phyloP scores from a whole-genome alignment of 1,284 basidiomycete genomes.

The Ustilago shanxiensis region DNA sequence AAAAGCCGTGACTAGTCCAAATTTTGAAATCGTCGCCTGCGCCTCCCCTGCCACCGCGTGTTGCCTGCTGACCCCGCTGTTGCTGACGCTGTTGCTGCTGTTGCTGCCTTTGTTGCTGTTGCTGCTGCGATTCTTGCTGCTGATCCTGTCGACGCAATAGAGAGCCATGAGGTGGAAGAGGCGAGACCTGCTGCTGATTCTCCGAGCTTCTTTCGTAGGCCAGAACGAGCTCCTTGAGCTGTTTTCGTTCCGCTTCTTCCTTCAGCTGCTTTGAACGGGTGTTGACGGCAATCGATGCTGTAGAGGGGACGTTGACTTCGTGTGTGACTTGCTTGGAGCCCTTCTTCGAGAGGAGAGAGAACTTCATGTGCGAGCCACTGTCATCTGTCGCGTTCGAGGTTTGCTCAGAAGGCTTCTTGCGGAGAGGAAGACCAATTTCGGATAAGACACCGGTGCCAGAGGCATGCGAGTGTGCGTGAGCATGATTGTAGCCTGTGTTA shows the following conservation, averaged over 20 bases:
- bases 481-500: constrained; percentile 39
- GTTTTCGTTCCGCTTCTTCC: constrained; percentile 62
- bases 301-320: constrained; percentile 59
- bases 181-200: constrained; percentile 19
- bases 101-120: constrained; percentile 19
- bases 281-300: constrained; percentile 62
- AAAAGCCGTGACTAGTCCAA: constrained; percentile 46
- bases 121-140: constrained; percentile 23
- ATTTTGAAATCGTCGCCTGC: constrained; percentile 35
- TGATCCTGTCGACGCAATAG: constrained; percentile 17
- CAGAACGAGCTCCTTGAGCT: constrained; percentile 66
- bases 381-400: constrained; percentile 69
- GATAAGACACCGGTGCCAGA: constrained; percentile 75
- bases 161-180: constrained; percentile 5
- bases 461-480: constrained; percentile 71
- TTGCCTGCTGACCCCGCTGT: background rate
- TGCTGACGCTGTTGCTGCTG: constrained; percentile 9
- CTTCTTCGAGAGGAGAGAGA: constrained; percentile 91
- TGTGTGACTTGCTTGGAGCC: constrained; percentile 85
- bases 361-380: constrained; percentile 79
- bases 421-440: constrained; percentile 72
- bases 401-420: constrained; percentile 72
- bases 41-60: constrained; percentile 7
- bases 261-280: constrained; percentile 62
- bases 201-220: constrained; percentile 71